A percentile compares a stretch with the other conserved stretches of the same genome.
Conservation (phyloP, 768 basidiomycete genomes). For the Lenzites betulinus region DNA sequence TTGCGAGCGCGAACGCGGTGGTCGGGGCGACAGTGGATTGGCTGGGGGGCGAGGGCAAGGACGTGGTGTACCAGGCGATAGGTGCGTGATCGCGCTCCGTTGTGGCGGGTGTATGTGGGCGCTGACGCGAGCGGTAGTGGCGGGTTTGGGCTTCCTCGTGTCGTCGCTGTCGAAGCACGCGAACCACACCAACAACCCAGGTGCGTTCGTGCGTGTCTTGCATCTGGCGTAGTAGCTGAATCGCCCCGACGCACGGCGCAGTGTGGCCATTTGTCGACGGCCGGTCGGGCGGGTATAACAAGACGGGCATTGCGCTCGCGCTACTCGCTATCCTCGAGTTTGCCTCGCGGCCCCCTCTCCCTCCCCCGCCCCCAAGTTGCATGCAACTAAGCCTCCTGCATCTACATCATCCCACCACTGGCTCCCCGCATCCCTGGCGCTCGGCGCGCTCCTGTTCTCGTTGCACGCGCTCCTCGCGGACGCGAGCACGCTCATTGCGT, state of each 20-base stretch:
- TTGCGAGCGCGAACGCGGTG: conserved; percentile 52
- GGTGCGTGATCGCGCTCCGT: conserved; percentile 37
- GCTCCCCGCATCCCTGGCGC: conserved; percentile 50
- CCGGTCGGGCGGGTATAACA: conserved; percentile 70
- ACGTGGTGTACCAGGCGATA: conserved; percentile 48
- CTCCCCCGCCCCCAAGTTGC: conserved; percentile 1
- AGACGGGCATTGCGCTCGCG: conserved; percentile 60
- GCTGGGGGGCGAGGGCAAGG: conserved; percentile 39
- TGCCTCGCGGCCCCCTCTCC: conserved; percentile 41
- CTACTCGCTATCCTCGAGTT: conserved; percentile 60
- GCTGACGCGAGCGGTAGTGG: conserved; percentile 42
- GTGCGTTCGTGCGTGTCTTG: conserved; percentile 35
- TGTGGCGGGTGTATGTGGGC: not conserved
- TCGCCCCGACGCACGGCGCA: too few species aligned
- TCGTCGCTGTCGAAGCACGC: conserved; percentile 73
- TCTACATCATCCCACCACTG: conserved; percentile 28
- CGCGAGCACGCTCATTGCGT: conserved; percentile 75
- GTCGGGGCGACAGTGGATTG: conserved; percentile 56
- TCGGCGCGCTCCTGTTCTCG: conserved; percentile 71
- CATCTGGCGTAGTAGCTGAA: too few species aligned
- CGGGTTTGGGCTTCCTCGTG: conserved; percentile 64
- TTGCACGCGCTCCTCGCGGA: conserved; percentile 76
- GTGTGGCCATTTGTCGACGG: conserved; percentile 81
- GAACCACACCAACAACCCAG: conserved; percentile 81
- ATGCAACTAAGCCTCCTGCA: not conserved